These are phyloP conservation scores for Chaetomiaceae sp. DNA, from an alignment of 2,329 filamentous ascomycete genomes.

Conservation along the genomic window DNA sequence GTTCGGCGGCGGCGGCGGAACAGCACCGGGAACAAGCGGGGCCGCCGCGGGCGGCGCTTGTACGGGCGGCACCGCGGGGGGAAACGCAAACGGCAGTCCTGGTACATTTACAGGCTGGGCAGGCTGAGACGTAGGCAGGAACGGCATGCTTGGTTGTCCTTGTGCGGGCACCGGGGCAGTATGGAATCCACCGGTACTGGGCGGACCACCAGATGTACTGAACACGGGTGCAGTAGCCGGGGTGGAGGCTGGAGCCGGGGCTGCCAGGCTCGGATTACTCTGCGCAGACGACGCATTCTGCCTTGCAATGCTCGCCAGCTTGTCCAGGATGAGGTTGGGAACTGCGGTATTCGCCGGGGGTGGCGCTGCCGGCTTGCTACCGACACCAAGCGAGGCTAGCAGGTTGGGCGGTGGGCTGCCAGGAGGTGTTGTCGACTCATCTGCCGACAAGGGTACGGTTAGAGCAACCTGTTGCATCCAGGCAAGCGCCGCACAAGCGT, in stretches of 20 bases:
- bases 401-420: constrained; percentile 53
- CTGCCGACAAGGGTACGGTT: constrained; percentile 44
- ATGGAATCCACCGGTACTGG: constrained; percentile 28
- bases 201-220: constrained; percentile 18
- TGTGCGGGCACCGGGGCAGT: constrained; percentile 20
- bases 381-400: constrained; percentile 35
- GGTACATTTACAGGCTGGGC: constrained; percentile 58
- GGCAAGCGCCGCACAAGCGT: background rate
- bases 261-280: constrained; percentile 38
- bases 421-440: constrained; percentile 66
- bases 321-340: constrained; percentile 70
- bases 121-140: constrained; percentile 37
- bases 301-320: constrained; percentile 74
- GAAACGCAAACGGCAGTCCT: constrained; percentile 33
- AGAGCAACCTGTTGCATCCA: constrained; percentile 31
- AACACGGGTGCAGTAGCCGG: constrained; percentile 27
- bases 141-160: constrained; percentile 27
- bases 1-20: constrained; percentile 24
- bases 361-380: constrained; percentile 29
- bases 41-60: constrained; percentile 19
- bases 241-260: constrained; percentile 40
- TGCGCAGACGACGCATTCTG: constrained; percentile 57
- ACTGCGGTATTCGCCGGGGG: constrained; percentile 35
- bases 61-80: constrained; percentile 26
- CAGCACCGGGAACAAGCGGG: constrained; percentile 27